phyloP scores from a whole-genome alignment of 257 asterid species.

The Nicotiana tabacum region DNA sequence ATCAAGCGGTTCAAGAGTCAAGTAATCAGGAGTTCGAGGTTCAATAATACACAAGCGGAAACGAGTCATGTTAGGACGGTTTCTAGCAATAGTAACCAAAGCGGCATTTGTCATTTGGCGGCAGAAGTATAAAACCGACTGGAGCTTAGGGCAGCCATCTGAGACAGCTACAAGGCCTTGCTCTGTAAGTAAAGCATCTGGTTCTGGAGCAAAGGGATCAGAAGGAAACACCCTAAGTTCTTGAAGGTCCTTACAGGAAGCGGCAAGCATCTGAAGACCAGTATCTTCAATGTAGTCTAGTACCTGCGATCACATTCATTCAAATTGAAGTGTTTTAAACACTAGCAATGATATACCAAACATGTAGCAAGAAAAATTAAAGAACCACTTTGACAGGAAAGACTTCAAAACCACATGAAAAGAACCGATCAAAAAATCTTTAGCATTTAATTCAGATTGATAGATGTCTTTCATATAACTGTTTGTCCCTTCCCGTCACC shows the following conservation, averaged over 20 bases:
- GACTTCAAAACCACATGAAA: background rate
- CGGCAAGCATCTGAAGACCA: slow-evolving; percentile 16
- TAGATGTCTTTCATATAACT: background rate
- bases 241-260: slow-evolving; percentile 16
- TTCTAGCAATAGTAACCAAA: slow-evolving; percentile 8
- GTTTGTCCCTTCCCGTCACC: too few species aligned
- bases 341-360: background rate
- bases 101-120: slow-evolving; percentile 20
- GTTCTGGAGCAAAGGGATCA: slow-evolving; percentile 12
- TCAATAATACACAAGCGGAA: slow-evolving; percentile 17
- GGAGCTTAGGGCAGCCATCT: slow-evolving; percentile 22
- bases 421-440: background rate
- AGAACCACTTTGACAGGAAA: background rate
- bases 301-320: slow-evolving; percentile 11
- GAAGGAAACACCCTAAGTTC: slow-evolving; percentile 17
- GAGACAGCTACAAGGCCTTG: slow-evolving; percentile 17
- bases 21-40: slow-evolving; percentile 17
- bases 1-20: slow-evolving; percentile 17
- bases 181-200: slow-evolving; percentile 11
- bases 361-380: background rate
- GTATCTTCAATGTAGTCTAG: slow-evolving; percentile 21
- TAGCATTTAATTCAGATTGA: background rate
- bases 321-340: background rate
- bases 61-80: slow-evolving; percentile 9
- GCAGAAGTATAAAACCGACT: slow-evolving; percentile 21